Percentiles rank a stretch among this genome's conserved stretches.
Conservation (phyloP, 495 filamentous ascomycete genomes). For the Podospora pseudocomata region DNA sequence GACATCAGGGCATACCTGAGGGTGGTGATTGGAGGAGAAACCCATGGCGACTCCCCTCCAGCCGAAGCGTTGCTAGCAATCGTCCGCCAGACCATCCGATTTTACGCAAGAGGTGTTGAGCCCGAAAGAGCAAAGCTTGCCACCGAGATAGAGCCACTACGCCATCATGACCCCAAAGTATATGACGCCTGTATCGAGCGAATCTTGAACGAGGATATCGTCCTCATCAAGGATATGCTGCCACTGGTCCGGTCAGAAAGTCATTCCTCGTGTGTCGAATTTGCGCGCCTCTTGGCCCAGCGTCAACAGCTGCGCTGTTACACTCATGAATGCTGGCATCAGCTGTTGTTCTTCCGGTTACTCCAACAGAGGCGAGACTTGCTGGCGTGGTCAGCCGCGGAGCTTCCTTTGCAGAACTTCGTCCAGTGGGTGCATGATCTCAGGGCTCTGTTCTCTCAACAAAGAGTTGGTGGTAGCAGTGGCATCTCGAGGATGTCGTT, state of each 20-base stretch:
- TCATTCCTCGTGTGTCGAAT: constrained; percentile 14
- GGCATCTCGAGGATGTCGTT: constrained; percentile 1
- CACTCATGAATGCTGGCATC: constrained; percentile 17
- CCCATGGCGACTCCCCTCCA: constrained; percentile 5
- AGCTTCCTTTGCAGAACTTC: constrained; percentile 13
- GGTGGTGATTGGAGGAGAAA: constrained; percentile 12
- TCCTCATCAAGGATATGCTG: constrained; percentile 13
- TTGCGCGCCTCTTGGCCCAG: constrained; percentile 14
- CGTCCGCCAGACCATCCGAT: constrained; percentile 13
- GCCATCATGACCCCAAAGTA: constrained; percentile 5
- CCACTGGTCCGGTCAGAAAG: constrained; percentile 10
- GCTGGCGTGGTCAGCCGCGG: constrained; percentile 16
- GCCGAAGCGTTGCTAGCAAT: constrained; percentile 5
- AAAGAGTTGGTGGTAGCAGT: not conserved
- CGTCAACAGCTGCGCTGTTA: constrained; percentile 9
- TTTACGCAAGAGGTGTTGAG: constrained; percentile 12
- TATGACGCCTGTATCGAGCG: constrained; percentile 14
- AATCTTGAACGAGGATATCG: constrained; percentile 15
- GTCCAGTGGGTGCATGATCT: constrained; percentile 20
- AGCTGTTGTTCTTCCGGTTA: constrained; percentile 16
- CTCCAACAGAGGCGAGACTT: constrained; percentile 4
- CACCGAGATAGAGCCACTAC: constrained; percentile 9
- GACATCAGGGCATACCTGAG: constrained; percentile 14
- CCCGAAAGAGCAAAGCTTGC: constrained; percentile 16
- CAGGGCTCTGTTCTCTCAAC: constrained; percentile 10